These are phyloP conservation scores for Fusarium clavum DNA, from an alignment of 2,329 filamentous ascomycete genomes.

Conservation along the genomic window DNA sequence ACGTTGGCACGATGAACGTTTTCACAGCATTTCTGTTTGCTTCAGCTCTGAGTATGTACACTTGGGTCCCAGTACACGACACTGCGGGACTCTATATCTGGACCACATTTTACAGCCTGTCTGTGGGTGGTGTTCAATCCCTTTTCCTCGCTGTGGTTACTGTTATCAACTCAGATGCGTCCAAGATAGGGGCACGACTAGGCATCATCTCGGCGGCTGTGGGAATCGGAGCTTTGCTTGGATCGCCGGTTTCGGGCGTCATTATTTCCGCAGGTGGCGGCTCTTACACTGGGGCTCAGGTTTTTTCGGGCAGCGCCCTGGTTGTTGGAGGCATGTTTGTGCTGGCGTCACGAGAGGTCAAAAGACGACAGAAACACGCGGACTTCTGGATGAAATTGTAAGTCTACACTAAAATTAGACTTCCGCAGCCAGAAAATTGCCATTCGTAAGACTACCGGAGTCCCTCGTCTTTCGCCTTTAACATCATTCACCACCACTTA, in stretches of 20 bases:
- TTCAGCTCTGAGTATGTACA: background rate
- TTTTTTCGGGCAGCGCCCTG: background rate
- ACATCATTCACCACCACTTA: background rate
- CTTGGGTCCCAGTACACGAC: background rate
- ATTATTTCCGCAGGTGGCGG: background rate
- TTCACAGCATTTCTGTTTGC: background rate
- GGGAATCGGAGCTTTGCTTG: background rate
- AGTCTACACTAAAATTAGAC: background rate
- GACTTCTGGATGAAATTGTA: background rate
- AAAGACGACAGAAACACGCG: background rate
- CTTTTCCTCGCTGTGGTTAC: background rate
- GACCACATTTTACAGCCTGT: background rate
- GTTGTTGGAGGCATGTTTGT: background rate
- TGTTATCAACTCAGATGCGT: background rate
- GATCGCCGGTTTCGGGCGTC: background rate
- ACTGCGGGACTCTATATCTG: background rate
- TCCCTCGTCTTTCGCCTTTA: background rate
- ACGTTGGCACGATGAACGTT: background rate
- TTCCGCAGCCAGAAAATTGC: background rate
- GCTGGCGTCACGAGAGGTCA: background rate
- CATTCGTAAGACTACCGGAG: background rate
- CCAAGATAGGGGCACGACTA: background rate
- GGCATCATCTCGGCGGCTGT: constrained; percentile 1
- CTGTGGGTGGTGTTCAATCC: background rate
- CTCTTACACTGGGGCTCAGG: background rate